Conservation (phyloP, 495 filamentous ascomycete species). For the Hypoxylon fragiforme region DNA sequence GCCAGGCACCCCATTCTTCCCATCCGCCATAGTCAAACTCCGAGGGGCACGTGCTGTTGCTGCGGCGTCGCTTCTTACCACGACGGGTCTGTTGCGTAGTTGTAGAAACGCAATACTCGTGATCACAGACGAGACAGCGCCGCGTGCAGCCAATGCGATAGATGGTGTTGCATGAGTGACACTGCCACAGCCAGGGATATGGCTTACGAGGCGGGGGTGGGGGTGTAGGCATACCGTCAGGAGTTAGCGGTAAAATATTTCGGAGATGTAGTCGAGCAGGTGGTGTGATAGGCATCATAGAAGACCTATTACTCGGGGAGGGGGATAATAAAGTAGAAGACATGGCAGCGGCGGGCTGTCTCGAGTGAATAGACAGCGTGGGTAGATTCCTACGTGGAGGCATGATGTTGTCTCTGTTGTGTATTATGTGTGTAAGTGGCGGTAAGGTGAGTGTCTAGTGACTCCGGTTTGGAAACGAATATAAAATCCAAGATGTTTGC, state of each 20-base stretch:
- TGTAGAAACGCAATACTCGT: conserved; percentile 43
- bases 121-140: conserved; percentile 50
- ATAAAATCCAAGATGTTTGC: conserved; percentile 10
- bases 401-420: conserved; percentile 4
- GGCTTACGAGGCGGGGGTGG: conserved; percentile 36
- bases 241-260: conserved; percentile 29
- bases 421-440: conserved; percentile 3
- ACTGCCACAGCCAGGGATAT: conserved; percentile 50
- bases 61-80: conserved; percentile 23
- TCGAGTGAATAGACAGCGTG: conserved; percentile 20
- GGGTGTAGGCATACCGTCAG: conserved; percentile 33
- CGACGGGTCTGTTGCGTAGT: conserved; percentile 2
- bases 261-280: conserved; percentile 39
- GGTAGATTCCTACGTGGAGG: conserved; percentile 26
- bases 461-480: not conserved
- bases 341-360: not conserved
- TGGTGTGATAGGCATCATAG: conserved; percentile 17
- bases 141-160: conserved; percentile 49
- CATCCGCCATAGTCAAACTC: conserved; percentile 51
- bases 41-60: conserved; percentile 28
- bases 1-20: conserved; percentile 44
- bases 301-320: not conserved
- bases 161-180: conserved; percentile 42
- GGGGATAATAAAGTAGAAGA: not conserved
- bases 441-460: conserved; percentile 9